Conservation (phyloP, 116 monocot genomes). For the Phalaenopsis hybrid region DNA sequence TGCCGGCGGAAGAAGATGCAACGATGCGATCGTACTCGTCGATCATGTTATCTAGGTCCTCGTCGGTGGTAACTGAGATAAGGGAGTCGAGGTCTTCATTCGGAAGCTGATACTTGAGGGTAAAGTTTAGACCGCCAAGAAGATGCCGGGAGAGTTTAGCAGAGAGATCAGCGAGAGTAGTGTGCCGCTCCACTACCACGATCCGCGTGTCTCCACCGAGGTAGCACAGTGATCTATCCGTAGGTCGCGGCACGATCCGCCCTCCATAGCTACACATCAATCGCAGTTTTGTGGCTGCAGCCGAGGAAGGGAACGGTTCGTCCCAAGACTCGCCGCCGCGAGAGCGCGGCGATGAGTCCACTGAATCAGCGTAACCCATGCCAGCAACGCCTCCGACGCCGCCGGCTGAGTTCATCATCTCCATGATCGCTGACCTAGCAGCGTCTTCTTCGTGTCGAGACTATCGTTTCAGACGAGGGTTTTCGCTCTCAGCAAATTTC, state of each 20-base stretch:
- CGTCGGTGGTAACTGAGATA: conserved; percentile 78
- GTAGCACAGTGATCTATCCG: conserved; percentile 82
- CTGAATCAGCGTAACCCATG: conserved; percentile 48
- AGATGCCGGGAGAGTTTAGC: conserved; percentile 40
- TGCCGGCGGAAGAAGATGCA: conserved; percentile 14
- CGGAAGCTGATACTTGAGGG: conserved; percentile 84
- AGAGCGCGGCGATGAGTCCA: conserved; percentile 66
- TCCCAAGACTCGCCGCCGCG: conserved; percentile 82
- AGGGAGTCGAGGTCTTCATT: conserved; percentile 86
- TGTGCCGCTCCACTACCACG: conserved; percentile 53
- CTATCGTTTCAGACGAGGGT: not conserved
- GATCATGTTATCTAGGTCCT: conserved; percentile 87
- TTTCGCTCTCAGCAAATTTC: not conserved
- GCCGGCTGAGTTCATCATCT: conserved; percentile 27
- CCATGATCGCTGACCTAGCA: conserved; percentile 19
- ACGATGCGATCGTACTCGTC: conserved; percentile 77
- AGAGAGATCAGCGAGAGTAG: conserved; percentile 46
- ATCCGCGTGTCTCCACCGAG: conserved; percentile 90
- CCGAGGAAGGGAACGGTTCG: conserved; percentile 30
- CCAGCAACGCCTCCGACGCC: conserved; percentile 7
- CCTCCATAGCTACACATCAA: conserved; percentile 94
- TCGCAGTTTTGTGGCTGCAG: conserved; percentile 41
- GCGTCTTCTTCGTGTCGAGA: not conserved
- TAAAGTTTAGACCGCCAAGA: conserved; percentile 37
- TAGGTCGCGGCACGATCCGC: conserved; percentile 82